Conservation (phyloP, 1,284 basidiomycete species). For the Fomitopsis schrenkii region DNA sequence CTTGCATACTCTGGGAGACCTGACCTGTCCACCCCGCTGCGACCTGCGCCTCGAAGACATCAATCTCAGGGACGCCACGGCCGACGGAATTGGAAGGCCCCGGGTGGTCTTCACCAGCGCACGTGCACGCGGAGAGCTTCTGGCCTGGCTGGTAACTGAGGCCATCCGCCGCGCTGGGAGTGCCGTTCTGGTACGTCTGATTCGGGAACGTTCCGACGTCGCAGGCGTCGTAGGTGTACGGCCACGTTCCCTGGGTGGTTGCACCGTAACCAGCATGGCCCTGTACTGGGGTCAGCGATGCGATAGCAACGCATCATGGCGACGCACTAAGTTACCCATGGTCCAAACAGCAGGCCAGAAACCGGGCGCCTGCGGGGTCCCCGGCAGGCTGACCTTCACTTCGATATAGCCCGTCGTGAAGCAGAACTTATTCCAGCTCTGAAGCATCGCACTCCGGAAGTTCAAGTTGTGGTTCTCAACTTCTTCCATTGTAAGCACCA, state of each 20-base stretch:
- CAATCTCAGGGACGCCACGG: conserved; percentile 62
- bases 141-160: conserved; percentile 55
- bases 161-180: conserved; percentile 43
- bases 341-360: conserved; percentile 59
- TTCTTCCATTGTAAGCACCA: conserved; percentile 74
- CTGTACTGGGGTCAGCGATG: conserved; percentile 36
- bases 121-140: conserved; percentile 51
- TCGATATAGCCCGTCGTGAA: conserved; percentile 93
- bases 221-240: conserved; percentile 80
- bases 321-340: conserved; percentile 44
- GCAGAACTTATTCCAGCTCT: conserved; percentile 90
- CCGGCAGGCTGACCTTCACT: conserved; percentile 79
- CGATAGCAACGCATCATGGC: conserved; percentile 23
- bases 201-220: conserved; percentile 84
- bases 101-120: conserved; percentile 57
- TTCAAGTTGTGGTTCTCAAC: conserved; percentile 66
- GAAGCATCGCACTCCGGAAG: conserved; percentile 78
- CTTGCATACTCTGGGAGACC: conserved; percentile 78
- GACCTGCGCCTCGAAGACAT: conserved; percentile 61
- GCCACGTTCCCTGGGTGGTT: conserved; percentile 62
- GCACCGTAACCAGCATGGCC: conserved; percentile 58
- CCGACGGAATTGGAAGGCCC: conserved; percentile 50
- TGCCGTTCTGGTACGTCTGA: conserved; percentile 56
- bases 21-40: conserved; percentile 37
- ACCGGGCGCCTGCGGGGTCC: conserved; percentile 63